phyloP scores from a whole-genome alignment of 176 grass and related monocot genomes.

The Pontederia crassipes region DNA sequence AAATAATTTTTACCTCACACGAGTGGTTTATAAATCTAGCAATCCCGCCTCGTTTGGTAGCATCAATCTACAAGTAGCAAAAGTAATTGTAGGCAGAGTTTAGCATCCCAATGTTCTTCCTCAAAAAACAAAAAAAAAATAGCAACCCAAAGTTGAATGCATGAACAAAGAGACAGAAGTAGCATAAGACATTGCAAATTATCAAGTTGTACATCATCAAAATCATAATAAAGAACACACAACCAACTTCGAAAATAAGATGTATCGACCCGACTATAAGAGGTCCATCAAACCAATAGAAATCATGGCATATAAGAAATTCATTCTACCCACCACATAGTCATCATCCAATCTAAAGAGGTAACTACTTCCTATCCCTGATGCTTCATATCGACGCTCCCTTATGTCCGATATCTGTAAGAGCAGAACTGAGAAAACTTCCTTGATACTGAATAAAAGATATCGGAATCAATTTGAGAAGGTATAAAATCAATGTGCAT shows the following conservation, averaged over 20 bases:
- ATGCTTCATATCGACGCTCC: conserved; percentile 71
- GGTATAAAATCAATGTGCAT: not conserved
- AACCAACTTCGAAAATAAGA: too few species aligned
- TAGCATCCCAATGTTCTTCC: too few species aligned
- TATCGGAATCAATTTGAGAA: too few species aligned
- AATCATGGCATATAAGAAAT: too few species aligned
- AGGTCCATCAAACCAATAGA: too few species aligned
- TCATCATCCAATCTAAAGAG: conserved; percentile 87
- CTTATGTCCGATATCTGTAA: conserved; percentile 74
- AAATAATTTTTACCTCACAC: conserved; percentile 49
- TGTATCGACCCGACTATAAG: too few species aligned
- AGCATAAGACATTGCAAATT: too few species aligned
- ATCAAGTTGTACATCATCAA: too few species aligned
- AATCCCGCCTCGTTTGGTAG: conserved; percentile 82
- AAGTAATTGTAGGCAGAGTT: conserved; percentile 13
- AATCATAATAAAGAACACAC: too few species aligned
- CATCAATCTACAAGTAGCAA: conserved; percentile 67
- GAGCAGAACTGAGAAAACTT: conserved; percentile 14
- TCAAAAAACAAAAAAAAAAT: not conserved
- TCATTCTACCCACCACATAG: conserved; percentile 58
- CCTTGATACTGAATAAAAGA: not conserved
- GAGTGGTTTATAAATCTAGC: conserved; percentile 99
- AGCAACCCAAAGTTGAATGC: not conserved
- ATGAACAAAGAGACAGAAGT: too few species aligned
- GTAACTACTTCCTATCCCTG: conserved; percentile 89